phyloP scores from a whole-genome alignment of 1,284 basidiomycete species.

The Bjerkandera adusta region DNA sequence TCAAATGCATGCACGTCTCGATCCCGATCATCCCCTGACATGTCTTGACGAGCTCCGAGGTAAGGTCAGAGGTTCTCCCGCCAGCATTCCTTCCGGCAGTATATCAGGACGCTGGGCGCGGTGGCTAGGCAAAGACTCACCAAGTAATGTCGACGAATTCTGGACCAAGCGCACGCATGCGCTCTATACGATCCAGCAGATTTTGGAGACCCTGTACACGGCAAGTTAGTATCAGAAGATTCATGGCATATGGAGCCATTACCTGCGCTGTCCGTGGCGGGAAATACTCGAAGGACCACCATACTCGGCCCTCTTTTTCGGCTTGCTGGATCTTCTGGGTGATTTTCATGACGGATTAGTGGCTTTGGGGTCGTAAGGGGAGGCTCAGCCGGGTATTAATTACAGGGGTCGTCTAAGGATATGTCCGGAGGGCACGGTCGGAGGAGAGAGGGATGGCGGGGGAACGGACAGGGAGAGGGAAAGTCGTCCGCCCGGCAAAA shows the following conservation, averaged over 20 bases:
- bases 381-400: constrained; percentile 3
- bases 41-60: constrained; percentile 94
- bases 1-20: constrained; percentile 98
- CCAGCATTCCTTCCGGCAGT: constrained; percentile 80
- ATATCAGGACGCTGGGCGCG: constrained; percentile 11
- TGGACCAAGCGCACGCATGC: constrained; percentile 93
- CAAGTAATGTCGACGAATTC: constrained; percentile 99
- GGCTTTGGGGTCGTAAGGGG: not conserved
- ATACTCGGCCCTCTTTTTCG: constrained; percentile 77
- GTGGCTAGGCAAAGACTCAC: constrained; percentile 39
- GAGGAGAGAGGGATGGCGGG: constrained; percentile 2
- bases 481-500: constrained; percentile 1
- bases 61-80: constrained; percentile 90
- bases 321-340: constrained; percentile 87
- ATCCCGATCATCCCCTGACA: constrained; percentile 90
- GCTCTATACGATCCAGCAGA: constrained; percentile 93
- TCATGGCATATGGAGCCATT: constrained; percentile 15
- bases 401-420: constrained; percentile 5
- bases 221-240: not conserved
- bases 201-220: constrained; percentile 84
- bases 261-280: constrained; percentile 95
- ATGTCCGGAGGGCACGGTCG: not conserved
- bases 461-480: not conserved
- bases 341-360: constrained; percentile 71
- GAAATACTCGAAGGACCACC: constrained; percentile 98